Evolutionary conservation across 805 yeast genomes (phyloP), one percentile per base, ranked within the genome.

Genomic region (Saccharomycopsis fibuligera): DNA sequence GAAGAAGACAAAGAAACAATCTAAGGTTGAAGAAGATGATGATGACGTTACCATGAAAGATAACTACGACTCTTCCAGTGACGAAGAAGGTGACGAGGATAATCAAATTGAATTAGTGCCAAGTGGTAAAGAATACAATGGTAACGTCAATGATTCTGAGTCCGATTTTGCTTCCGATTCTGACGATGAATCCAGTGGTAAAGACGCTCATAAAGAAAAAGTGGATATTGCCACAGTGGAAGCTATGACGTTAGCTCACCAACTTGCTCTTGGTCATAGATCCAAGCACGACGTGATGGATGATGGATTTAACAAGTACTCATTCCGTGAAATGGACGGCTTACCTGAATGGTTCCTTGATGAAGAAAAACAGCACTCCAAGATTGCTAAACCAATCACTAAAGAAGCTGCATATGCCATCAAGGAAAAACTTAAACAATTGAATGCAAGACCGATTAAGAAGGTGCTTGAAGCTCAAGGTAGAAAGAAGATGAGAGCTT

Each of bases 381-480:
- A 88, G 72, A 78, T 87, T 49, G 78, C 77, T 57, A 83, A 86
- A 63, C 99, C 99, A 5, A 86, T 93, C 54, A 93, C 99, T 5
- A 95, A 95, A 67, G 99, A 93, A 68, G 95, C 95, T 4, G 84
- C 86, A 0, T 66, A 78, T 51, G 93, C 91, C 0, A 69, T 86
- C 50, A 82, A 81, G 60, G 90, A 83, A 57, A 85, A 84, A 62
- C 67, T 79, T 72, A 79, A 72, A 61, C 84, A 90, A 53, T 69
- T 93, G 64, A 93, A 93, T 66, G 97, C 99, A 9, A 81, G 99
- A 65, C 99, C 99, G 9, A 91, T 93, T 62, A 93, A 93, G 79
- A 93, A 93, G 78, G 97, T 93, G n/a, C 77, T 86, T 57, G 99
- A 93, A 68, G 99, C 99, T 4, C 82, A 87, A 64, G 97, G 96